Evolutionary conservation across 1,284 basidiomycete genomes (phyloP), one percentile per base, ranked within the genome.

Genomic region (Rhizoctonia solani): DNA sequence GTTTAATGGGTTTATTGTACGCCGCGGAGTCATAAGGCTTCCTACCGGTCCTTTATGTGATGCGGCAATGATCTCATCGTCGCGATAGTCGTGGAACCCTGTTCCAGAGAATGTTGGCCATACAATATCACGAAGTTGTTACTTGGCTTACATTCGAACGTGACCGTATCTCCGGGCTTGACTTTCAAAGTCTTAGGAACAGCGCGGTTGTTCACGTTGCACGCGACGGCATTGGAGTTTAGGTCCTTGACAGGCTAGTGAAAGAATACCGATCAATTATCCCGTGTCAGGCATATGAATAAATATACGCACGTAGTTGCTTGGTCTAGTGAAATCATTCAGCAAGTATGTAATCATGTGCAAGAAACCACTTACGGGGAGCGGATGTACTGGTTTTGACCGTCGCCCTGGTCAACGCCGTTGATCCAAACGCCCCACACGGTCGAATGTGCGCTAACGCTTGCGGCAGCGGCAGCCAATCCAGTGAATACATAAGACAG

Each of bases 321-420:
- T 56, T 11, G 54, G 54, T 19, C 44, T 46, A 19, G 11, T 46
- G 13, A 46, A 46, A 9, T 11, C 44, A 5, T 9, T 46, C 44
- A 46, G 19, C 19, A 9, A 46, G 16, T 39, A 11, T 6, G 19
- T 19, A 21, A 21, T 9, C 44, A 46, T 16, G 16, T 39, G 16
- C 16, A 16, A 39, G 8, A 46, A 21, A 21, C 21, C 11, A 46
- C 44, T 19, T 21, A 46, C 30, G 54, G 54, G 5, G 54, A 56
- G 23, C 54, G 54, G 21, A 56, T 56, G 21, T 56, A 56, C 27
- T 39, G 21, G 34, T 56, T 37, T 14, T 32, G 21, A 6, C 54
- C 54, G 34, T 56, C 21, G 23, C 54, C 54, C 23, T 56, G 54
- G 37, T 56, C 54, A 53, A 56, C 54, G 8, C 54, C 54, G 27